phyloP scores from a whole-genome alignment of 768 basidiomycete species.

The Leucosporidium creatinivorum region DNA sequence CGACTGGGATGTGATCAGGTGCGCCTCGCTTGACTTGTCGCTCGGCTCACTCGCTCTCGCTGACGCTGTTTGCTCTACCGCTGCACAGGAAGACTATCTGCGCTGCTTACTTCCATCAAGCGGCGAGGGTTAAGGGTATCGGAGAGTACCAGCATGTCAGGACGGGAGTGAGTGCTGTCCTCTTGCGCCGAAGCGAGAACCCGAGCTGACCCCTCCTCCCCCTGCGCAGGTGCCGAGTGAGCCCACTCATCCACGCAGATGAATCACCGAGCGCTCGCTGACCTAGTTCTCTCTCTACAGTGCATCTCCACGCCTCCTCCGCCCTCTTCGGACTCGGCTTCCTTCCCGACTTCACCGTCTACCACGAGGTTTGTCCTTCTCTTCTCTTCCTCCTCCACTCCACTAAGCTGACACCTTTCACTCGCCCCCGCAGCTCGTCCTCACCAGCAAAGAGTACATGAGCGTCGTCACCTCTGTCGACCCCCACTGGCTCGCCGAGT shows the following conservation, averaged over 20 bases:
- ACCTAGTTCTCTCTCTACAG: slow-evolving; percentile 15
- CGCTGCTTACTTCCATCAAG: slow-evolving; percentile 98
- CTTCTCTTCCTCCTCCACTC: background rate
- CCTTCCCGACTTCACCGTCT: slow-evolving; percentile 82
- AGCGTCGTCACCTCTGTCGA: slow-evolving; percentile 98
- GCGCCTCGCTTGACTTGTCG: background rate
- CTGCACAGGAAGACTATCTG: slow-evolving; percentile 79
- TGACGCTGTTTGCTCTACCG: background rate
- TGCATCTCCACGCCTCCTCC: slow-evolving; percentile 93
- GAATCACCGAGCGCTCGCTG: background rate
- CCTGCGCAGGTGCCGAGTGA: too few relatives aligned
- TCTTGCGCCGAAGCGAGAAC: too few relatives aligned
- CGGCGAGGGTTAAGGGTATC: slow-evolving; percentile 94
- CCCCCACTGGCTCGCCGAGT: slow-evolving; percentile 88
- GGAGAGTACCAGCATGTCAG: slow-evolving; percentile 98
- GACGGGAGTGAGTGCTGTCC: slow-evolving; percentile 50
- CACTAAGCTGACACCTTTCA: slow-evolving; percentile 36
- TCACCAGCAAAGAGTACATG: slow-evolving; percentile 62
- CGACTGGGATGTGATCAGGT: slow-evolving; percentile 85
- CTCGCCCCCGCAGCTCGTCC: slow-evolving; percentile 20
- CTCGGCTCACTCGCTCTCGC: slow-evolving; percentile 26
- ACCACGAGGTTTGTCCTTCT: slow-evolving; percentile 54
- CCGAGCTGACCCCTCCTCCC: background rate
- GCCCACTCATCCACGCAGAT: too few relatives aligned
- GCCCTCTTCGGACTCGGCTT: slow-evolving; percentile 90